phyloP scores from a whole-genome alignment of 2,329 filamentous ascomycete species.

The Talaromyces sp. region DNA sequence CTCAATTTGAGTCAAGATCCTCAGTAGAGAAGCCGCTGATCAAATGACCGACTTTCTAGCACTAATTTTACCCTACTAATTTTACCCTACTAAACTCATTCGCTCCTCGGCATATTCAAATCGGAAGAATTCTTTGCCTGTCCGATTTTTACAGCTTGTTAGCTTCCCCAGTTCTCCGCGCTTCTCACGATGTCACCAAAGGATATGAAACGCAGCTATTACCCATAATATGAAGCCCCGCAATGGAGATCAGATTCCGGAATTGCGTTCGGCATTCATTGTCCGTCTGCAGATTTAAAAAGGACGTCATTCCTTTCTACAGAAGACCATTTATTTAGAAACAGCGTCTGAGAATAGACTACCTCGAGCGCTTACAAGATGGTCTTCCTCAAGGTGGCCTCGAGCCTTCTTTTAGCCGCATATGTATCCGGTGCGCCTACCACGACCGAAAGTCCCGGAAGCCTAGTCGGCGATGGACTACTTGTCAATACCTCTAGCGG shows the following conservation, averaged over 20 bases:
- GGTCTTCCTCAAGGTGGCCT: not conserved
- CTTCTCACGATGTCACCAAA: not conserved
- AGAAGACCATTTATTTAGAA: not conserved
- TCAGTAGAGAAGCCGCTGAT: not conserved
- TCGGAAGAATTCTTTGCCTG: not conserved
- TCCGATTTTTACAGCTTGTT: not conserved
- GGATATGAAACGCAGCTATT: not conserved
- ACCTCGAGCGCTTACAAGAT: not conserved
- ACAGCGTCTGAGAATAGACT: not conserved
- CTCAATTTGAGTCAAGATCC: not conserved
- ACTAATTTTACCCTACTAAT: too few species aligned
- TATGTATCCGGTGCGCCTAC: not conserved
- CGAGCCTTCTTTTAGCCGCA: not conserved
- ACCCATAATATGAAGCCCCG: not conserved
- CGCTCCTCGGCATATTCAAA: not conserved
- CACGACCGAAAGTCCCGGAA: not conserved
- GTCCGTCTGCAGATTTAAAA: not conserved
- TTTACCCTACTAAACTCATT: not conserved
- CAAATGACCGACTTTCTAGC: not conserved
- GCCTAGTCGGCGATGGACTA: not conserved
- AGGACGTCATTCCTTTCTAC: not conserved
- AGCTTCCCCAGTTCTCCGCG: not conserved
- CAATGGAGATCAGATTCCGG: not conserved
- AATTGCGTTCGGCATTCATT: not conserved
- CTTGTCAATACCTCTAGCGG: conserved; percentile 7